Conservation (phyloP, 2,329 filamentous ascomycete species). For the Akanthomyces dipterigenus region DNA sequence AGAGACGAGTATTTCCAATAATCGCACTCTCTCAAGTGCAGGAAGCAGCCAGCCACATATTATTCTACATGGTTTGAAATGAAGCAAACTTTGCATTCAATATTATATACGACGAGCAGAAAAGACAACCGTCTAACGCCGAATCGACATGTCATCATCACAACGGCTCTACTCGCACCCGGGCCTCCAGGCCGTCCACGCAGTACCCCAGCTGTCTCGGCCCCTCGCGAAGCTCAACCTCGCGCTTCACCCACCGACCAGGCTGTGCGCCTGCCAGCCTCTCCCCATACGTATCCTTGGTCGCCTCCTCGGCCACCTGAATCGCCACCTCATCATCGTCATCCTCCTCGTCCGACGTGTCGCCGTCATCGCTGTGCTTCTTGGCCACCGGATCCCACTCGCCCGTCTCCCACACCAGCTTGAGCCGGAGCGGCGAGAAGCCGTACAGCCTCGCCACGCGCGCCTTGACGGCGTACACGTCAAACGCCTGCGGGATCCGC, state of each 20-base stretch:
- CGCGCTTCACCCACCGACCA: slow-evolving; percentile 65
- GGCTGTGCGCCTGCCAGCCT: slow-evolving; percentile 28
- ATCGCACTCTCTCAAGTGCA: too few species aligned
- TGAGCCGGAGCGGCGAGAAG: slow-evolving; percentile 55
- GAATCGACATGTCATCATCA: slow-evolving; percentile 12
- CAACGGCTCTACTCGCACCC: slow-evolving; percentile 59
- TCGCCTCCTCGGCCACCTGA: slow-evolving; percentile 2
- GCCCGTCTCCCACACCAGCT: slow-evolving; percentile 79
- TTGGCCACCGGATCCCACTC: slow-evolving; percentile 76
- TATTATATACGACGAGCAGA: too few species aligned
- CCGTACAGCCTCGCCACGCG: slow-evolving; percentile 66
- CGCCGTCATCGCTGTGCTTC: slow-evolving; percentile 49
- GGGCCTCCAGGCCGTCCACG: slow-evolving; percentile 66
- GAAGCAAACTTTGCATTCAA: too few species aligned
- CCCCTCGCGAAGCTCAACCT: slow-evolving; percentile 72
- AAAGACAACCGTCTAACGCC: too few species aligned
- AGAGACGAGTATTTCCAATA: too few species aligned
- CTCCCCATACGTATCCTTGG: slow-evolving; percentile 18
- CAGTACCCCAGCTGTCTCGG: slow-evolving; percentile 78
- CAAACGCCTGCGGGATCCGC: slow-evolving; percentile 67
- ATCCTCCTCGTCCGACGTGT: slow-evolving; percentile 47
- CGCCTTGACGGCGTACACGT: slow-evolving; percentile 76
- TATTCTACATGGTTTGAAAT: too few species aligned
- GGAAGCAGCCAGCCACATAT: too few species aligned
- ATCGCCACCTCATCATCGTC: neutral